These are phyloP conservation scores for Septoria linicola DNA, from an alignment of 2,329 filamentous ascomycete genomes.

Conservation along the genomic window DNA sequence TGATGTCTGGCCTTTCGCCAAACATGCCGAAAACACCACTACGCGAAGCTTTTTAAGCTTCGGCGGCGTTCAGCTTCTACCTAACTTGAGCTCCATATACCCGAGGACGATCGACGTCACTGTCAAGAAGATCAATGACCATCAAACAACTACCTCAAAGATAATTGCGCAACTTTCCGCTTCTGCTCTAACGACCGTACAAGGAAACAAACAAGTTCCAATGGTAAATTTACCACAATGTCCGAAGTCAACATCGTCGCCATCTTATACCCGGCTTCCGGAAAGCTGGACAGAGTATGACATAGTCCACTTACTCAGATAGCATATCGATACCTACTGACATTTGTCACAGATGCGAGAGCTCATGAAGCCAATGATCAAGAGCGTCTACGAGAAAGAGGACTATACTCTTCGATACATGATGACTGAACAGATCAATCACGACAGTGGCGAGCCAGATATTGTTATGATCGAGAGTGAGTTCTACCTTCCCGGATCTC, in stretches of 20 bases:
- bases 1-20: too few relatives aligned
- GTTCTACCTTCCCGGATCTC: not conserved
- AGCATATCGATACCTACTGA: too few relatives aligned
- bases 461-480: slow-evolving; percentile 17
- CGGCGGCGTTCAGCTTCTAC: too few relatives aligned
- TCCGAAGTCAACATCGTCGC: slow-evolving; percentile 18
- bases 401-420: slow-evolving; percentile 16
- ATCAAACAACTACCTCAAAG: too few relatives aligned
- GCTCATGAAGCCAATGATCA: slow-evolving; percentile 11
- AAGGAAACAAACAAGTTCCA: too few relatives aligned
- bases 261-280: slow-evolving; percentile 12
- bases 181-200: not conserved
- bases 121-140: too few relatives aligned
- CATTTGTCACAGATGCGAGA: not conserved
- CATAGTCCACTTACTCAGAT: too few relatives aligned
- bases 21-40: too few relatives aligned
- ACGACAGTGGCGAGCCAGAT: slow-evolving; percentile 5
- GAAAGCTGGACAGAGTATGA: slow-evolving; percentile 11
- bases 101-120: not conserved
- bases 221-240: too few relatives aligned
- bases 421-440: slow-evolving; percentile 6
- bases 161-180: not conserved
- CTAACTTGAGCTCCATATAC: not conserved
- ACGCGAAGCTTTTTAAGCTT: not conserved
- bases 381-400: slow-evolving; percentile 18